A percentile compares a stretch with the other conserved stretches of the same genome.
phyloP scores from a whole-genome alignment of 768 basidiomycete genomes.

The Leccinum truebloodii region DNA sequence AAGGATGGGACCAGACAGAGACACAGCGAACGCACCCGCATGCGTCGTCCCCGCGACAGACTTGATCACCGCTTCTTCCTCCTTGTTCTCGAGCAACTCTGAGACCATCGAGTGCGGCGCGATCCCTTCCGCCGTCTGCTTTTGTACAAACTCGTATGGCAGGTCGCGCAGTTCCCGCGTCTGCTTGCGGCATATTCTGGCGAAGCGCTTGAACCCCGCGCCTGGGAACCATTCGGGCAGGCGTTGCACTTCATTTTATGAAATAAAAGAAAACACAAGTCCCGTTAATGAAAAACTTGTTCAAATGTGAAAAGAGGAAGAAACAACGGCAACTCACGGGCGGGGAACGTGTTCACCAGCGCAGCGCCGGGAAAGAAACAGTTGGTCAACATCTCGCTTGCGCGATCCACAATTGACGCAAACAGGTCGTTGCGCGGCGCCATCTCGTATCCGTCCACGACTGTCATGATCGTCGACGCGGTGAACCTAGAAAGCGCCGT shows the following conservation, averaged over 20 bases:
- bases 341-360: conserved; percentile 34
- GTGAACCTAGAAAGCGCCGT: conserved; percentile 21
- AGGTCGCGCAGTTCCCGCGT: conserved; percentile 21
- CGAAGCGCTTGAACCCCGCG: conserved; percentile 28
- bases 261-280: neutral
- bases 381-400: conserved; percentile 31
- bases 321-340: conserved; percentile 16
- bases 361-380: conserved; percentile 33
- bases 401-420: conserved; percentile 33
- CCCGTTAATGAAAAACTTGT: no score
- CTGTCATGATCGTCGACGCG: conserved; percentile 33
- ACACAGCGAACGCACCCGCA: conserved; percentile 21
- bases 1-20: neutral
- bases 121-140: conserved; percentile 20
- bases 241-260: conserved; percentile 18
- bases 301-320: no score
- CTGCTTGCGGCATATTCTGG: conserved; percentile 16
- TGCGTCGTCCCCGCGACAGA: conserved; percentile 34
- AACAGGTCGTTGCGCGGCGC: conserved; percentile 32
- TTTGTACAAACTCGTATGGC: conserved; percentile 21
- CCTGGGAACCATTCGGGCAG: conserved; percentile 36
- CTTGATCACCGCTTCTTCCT: conserved; percentile 30
- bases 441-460: conserved; percentile 39
- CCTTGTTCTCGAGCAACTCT: conserved; percentile 25
- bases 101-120: conserved; percentile 23